Evolutionary conservation across 805 yeast genomes (phyloP).

Genomic region (Nematodospora valgi): DNA sequence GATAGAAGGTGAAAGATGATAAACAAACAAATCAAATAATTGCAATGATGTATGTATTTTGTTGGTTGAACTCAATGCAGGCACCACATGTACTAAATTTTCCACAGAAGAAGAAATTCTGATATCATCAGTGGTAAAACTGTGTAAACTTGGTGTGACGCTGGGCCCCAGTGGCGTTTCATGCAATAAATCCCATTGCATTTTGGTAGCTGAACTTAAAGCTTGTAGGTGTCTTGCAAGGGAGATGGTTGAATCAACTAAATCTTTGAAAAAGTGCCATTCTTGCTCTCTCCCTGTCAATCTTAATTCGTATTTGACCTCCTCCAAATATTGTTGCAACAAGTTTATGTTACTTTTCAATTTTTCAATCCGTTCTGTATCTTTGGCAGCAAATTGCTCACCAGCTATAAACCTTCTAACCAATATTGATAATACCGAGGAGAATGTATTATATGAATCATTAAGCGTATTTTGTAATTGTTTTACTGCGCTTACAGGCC

Average conservation of each 20-base stretch:
- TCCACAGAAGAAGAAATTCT: slow-evolving; percentile 26
- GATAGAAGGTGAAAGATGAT: slow-evolving; percentile 69
- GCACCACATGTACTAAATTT: slow-evolving; percentile 21
- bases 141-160: slow-evolving; percentile 19
- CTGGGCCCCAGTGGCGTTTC: slow-evolving; percentile 11
- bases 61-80: slow-evolving; percentile 14
- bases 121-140: slow-evolving; percentile 15
- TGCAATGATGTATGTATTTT: slow-evolving; percentile 34
- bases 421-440: slow-evolving; percentile 44
- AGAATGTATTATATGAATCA: slow-evolving; percentile 49
- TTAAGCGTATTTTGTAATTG: slow-evolving; percentile 45
- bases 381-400: slow-evolving; percentile 39
- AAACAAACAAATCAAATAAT: slow-evolving; percentile 63
- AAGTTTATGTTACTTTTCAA: slow-evolving; percentile 39
- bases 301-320: slow-evolving; percentile 59
- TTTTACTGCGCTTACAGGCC: slow-evolving; percentile 59
- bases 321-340: slow-evolving; percentile 46
- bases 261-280: slow-evolving; percentile 38
- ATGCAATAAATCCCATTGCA: slow-evolving; percentile 56
- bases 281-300: slow-evolving; percentile 55
- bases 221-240: slow-evolving; percentile 63
- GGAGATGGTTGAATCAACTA: slow-evolving; percentile 51
- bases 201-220: slow-evolving; percentile 62
- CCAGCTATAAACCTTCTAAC: slow-evolving; percentile 50
- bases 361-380: slow-evolving; percentile 30